These are phyloP conservation scores for Aristolochia contorta DNA, from an alignment of 164 flowering plant species.

Conservation along the genomic window DNA sequence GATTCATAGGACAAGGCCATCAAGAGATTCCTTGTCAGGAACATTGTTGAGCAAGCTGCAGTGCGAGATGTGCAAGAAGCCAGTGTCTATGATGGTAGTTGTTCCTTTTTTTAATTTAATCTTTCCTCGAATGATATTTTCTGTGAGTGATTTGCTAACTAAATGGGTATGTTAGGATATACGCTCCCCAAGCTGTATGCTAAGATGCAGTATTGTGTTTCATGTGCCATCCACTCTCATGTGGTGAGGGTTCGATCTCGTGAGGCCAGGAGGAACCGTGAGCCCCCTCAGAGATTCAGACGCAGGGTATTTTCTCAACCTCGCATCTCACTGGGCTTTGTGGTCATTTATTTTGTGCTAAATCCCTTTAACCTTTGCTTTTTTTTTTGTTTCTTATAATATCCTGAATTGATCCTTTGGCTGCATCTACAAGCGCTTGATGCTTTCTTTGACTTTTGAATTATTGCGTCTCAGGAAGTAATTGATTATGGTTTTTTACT, in stretches of 20 bases:
- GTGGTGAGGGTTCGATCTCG: constrained; percentile 93
- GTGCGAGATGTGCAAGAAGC: constrained; percentile 95
- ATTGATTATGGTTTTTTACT: no score
- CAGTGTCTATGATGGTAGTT: constrained; percentile 72
- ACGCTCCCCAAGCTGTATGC: constrained; percentile 87
- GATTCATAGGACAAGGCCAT: constrained; percentile 80
- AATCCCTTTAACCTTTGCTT: no score
- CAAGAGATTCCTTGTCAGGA: constrained; percentile 95
- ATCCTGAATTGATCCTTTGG: no score
- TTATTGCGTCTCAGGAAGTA: no score
- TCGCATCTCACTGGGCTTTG: no score
- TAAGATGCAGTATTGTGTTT: constrained; percentile 93
- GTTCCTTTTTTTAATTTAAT: not conserved
- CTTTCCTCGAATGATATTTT: not conserved
- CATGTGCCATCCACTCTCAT: constrained; percentile 92
- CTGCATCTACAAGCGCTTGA: no score
- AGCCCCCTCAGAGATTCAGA: constrained; percentile 84
- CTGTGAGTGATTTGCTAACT: not conserved
- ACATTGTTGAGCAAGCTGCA: constrained; percentile 97
- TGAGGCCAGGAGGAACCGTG: constrained; percentile 69
- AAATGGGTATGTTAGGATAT: constrained; percentile 30
- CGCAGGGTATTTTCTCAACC: constrained; percentile 49
- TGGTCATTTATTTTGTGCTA: no score
- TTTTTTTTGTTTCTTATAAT: no score
- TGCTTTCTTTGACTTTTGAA: no score